phyloP scores from a whole-genome alignment of 129 eudicot species.

The Centella asiatica region DNA sequence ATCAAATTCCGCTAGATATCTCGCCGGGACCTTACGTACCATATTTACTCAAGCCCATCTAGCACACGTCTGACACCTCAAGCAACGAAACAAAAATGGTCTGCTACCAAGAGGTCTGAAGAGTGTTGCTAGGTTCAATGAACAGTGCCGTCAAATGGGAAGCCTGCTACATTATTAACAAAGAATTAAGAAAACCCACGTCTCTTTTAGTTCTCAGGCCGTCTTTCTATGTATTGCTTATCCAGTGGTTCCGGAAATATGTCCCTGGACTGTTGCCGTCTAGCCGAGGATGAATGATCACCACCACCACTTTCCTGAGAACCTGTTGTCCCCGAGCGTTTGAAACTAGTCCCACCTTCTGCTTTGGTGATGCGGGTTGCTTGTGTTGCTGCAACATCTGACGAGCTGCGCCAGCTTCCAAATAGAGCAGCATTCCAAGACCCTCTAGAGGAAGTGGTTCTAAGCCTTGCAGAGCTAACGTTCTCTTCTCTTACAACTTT shows the following conservation, averaged over 20 bases:
- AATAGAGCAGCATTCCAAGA: conserved; percentile 66
- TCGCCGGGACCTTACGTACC: neutral
- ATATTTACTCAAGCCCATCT: neutral
- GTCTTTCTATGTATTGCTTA: conserved; percentile 42
- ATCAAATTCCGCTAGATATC: neutral
- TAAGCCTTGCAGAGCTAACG: conserved; percentile 43
- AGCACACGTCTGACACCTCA: neutral
- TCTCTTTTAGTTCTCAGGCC: conserved; percentile 23
- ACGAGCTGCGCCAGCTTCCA: conserved; percentile 88
- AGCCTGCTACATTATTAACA: conserved; percentile 37
- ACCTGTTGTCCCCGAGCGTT: conserved; percentile 51
- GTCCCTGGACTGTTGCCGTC: conserved; percentile 71
- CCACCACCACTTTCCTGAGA: conserved; percentile 53
- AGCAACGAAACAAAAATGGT: conserved; percentile 7
- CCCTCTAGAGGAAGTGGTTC: conserved; percentile 55
- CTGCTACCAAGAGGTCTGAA: conserved; percentile 1
- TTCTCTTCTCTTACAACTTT: conserved; percentile 69
- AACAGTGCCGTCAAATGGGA: conserved; percentile 22
- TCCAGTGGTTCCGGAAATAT: conserved; percentile 77
- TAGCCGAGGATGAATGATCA: conserved; percentile 50
- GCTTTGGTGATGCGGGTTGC: conserved; percentile 21
- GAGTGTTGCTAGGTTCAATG: conserved; percentile 10
- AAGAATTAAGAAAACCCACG: conserved; percentile 37
- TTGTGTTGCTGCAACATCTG: conserved; percentile 36
- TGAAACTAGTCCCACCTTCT: conserved; percentile 55